phyloP scores from a whole-genome alignment of 345 rosid genomes.

The Salix exigua region DNA sequence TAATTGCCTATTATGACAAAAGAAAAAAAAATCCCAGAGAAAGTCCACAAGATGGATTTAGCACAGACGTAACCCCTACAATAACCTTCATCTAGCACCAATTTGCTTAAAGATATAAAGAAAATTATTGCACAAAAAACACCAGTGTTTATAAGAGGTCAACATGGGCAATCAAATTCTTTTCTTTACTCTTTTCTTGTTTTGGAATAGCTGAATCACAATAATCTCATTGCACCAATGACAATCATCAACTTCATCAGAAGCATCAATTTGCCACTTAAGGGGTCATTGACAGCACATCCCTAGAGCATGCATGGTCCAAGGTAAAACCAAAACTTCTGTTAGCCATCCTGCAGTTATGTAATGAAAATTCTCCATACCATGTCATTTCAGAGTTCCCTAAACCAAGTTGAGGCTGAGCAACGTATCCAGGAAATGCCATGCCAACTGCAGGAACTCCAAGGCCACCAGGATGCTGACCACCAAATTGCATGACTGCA shows the following conservation, averaged over 20 bases:
- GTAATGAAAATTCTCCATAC: conserved; percentile 34
- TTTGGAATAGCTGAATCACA: not conserved
- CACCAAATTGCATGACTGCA: conserved; percentile 86
- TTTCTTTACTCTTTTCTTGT: not conserved
- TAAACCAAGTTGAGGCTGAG: conserved; percentile 72
- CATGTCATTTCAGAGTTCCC: conserved; percentile 96
- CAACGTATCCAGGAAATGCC: conserved; percentile 93
- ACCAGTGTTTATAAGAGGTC: not conserved
- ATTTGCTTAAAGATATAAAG: not conserved
- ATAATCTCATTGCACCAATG: not conserved
- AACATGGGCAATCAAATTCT: not conserved
- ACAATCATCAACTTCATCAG: no score
- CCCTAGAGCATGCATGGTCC: not conserved
- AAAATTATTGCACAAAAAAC: not conserved
- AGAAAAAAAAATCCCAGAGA: not conserved
- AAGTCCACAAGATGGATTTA: not conserved
- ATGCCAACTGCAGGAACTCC: conserved; percentile 92
- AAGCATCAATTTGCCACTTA: not conserved
- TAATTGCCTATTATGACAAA: not conserved
- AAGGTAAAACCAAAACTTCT: not conserved
- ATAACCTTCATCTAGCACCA: not conserved
- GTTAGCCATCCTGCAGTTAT: not conserved
- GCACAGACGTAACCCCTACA: not conserved
- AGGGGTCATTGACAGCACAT: not conserved
- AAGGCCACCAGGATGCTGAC: conserved; percentile 81